Percentiles rank a stretch among this genome's conserved stretches.
Conservation (phyloP, 176 grass and related monocot genomes). For the Oropetium thomaeum region DNA sequence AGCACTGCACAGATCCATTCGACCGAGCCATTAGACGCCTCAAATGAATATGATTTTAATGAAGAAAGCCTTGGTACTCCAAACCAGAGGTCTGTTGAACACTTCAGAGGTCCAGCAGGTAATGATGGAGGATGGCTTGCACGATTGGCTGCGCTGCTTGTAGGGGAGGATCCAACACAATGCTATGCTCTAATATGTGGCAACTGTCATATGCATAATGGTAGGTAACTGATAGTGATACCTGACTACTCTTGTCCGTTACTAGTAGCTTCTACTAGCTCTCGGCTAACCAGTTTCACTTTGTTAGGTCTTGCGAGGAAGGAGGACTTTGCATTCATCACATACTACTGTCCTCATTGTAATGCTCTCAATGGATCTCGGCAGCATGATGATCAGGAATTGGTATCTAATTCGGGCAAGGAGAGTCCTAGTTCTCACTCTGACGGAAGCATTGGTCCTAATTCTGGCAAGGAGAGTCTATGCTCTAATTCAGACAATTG, state of each 20-base stretch:
- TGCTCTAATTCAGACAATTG: conserved; percentile 18
- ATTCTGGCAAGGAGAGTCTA: conserved; percentile 54
- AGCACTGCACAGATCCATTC: background rate
- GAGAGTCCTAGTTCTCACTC: conserved; percentile 42
- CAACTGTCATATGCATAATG: conserved; percentile 92
- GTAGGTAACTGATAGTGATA: conserved; percentile 23
- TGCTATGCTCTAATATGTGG: conserved; percentile 85
- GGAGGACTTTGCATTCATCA: conserved; percentile 80
- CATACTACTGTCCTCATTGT: conserved; percentile 92
- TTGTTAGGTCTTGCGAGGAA: conserved; percentile 76
- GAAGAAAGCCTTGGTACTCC: conserved; percentile 41
- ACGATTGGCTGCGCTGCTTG: conserved; percentile 76
- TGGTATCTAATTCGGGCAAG: conserved; percentile 41
- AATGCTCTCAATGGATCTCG: conserved; percentile 61
- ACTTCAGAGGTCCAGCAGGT: conserved; percentile 54
- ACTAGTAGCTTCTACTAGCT: background rate
- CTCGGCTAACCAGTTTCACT: conserved; percentile 16
- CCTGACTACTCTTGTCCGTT: background rate
- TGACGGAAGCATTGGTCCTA: conserved; percentile 7
- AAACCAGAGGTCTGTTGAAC: conserved; percentile 51
- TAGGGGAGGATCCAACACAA: conserved; percentile 96
- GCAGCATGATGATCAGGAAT: conserved; percentile 52
- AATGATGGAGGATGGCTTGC: conserved; percentile 73
- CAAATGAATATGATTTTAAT: conserved; percentile 38
- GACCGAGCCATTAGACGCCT: conserved; percentile 32